These are phyloP conservation scores for Penicillium sp. DNA, from an alignment of 2,329 filamentous ascomycete species.

Conservation along the genomic window DNA sequence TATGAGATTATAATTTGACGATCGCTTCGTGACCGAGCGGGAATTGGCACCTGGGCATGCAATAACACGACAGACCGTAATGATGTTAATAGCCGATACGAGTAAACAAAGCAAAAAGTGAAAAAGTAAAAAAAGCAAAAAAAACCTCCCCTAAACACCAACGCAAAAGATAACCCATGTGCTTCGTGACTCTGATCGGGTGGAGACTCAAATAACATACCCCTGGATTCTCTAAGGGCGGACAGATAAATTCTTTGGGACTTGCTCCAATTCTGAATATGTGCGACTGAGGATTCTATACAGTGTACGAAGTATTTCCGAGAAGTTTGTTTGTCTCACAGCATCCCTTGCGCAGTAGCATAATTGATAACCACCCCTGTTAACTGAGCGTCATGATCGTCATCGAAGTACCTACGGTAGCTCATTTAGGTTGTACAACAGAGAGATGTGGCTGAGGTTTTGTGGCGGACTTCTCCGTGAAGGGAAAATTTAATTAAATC, in stretches of 20 bases:
- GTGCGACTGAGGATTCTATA: neutral
- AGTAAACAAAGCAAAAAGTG: neutral
- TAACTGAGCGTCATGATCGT: conserved; percentile 5
- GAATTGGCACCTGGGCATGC: neutral
- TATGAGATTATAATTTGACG: neutral
- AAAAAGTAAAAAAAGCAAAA: neutral
- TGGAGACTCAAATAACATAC: neutral
- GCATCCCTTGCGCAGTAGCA: neutral
- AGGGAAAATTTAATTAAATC: neutral
- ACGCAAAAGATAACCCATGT: neutral
- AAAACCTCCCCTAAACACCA: neutral
- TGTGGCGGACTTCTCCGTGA: conserved; percentile 5
- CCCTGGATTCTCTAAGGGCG: conserved; percentile 2
- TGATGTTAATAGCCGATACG: neutral
- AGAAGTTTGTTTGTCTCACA: neutral
- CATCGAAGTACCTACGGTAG: neutral
- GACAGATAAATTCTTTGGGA: no score
- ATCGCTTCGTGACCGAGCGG: neutral
- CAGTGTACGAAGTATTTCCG: neutral
- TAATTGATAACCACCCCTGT: neutral
- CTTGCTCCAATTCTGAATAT: neutral
- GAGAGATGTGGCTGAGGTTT: conserved; percentile 1
- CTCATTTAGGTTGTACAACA: neutral
- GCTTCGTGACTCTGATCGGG: neutral
- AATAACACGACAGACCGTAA: neutral